Evolutionary conservation across 2,329 filamentous ascomycete species (phyloP).

Genomic region (Fusarium proliferatum): DNA sequence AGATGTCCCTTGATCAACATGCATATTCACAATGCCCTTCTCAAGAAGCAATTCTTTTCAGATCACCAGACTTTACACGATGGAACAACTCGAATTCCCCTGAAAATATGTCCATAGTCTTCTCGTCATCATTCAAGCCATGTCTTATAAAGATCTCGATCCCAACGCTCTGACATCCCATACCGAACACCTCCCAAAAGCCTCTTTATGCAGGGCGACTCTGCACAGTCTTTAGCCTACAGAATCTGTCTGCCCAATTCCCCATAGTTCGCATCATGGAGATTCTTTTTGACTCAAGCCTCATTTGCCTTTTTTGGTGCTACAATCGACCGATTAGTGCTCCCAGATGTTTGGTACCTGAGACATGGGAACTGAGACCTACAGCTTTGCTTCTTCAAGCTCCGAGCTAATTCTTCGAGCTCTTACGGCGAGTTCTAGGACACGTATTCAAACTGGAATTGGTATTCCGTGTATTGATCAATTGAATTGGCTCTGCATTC

Average conservation of each 20-base stretch:
- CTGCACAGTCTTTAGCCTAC: not conserved
- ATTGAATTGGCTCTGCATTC: not conserved
- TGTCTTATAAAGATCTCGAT: slow-evolving; percentile 24
- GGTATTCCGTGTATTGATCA: not conserved
- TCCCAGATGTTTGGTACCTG: slow-evolving; percentile 17
- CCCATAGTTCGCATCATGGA: slow-evolving; percentile 12
- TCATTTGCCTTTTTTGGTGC: not conserved
- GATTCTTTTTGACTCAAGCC: slow-evolving; percentile 3
- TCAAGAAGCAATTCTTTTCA: not conserved
- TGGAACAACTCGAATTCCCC: not conserved
- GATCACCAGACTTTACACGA: not conserved
- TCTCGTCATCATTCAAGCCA: not conserved
- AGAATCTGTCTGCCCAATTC: slow-evolving; percentile 18
- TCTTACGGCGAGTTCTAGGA: not conserved
- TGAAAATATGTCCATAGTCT: not conserved
- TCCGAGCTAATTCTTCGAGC: not conserved
- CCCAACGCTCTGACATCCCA: not conserved
- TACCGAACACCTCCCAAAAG: slow-evolving; percentile 1
- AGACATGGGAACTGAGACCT: slow-evolving; percentile 33
- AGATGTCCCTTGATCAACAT: not conserved
- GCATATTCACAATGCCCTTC: not conserved
- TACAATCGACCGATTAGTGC: not conserved
- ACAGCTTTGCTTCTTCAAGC: slow-evolving; percentile 24
- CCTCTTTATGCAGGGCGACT: slow-evolving; percentile 29
- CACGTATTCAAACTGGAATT: not conserved